A percentile compares a stretch with the other conserved stretches of the same genome.
Conservation (phyloP, 345 rosid genomes). For the Streptanthus diversifolius region DNA sequence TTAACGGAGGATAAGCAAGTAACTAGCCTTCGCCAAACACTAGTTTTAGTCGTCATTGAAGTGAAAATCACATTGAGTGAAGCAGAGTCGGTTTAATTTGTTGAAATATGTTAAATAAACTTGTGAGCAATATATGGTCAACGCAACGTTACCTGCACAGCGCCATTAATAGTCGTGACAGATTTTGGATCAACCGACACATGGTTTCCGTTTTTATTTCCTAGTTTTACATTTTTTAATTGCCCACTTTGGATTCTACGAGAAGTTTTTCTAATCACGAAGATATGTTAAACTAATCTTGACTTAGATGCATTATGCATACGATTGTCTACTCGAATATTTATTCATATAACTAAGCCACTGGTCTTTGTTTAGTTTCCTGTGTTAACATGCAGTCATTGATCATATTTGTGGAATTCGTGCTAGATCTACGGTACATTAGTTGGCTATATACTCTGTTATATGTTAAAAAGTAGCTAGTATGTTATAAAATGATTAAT, state of each 20-base stretch:
- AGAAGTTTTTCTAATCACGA: not conserved
- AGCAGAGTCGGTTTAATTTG: not conserved
- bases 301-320: not conserved
- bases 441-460: no score
- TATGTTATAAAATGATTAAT: no score
- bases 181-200: conserved; percentile 18
- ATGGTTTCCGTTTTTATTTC: conserved; percentile 9
- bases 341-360: not conserved
- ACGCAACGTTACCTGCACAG: not conserved
- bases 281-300: not conserved
- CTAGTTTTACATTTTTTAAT: not conserved
- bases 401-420: not conserved
- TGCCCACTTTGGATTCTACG: not conserved
- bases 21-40: not conserved
- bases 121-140: not conserved
- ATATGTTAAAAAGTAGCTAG: no score
- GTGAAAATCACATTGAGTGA: not conserved
- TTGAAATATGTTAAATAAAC: not conserved
- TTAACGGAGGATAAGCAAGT: conserved; percentile 2
- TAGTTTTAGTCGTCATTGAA: not conserved
- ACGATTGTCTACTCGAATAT: not conserved
- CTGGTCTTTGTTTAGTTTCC: not conserved
- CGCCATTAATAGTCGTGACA: not conserved
- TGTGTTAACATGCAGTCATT: not conserved
- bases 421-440: not conserved